Base-by-base conservation (phyloP, 2,329 filamentous ascomycete genomes). In the Aspergillus pseudonomiae region DNA sequence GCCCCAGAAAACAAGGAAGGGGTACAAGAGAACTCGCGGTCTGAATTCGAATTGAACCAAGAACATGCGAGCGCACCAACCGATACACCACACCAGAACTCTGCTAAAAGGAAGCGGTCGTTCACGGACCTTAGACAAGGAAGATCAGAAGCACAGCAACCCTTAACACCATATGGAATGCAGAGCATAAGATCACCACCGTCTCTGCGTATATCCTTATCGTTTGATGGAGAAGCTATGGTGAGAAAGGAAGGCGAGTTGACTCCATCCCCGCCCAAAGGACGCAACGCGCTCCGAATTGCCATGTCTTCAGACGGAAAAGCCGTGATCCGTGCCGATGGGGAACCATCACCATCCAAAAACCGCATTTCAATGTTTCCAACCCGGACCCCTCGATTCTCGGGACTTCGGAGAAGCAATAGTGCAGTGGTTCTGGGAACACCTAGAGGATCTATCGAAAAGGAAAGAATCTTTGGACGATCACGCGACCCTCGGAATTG, bases 231-330 rank as follows among this genome's bases (percentile, higher is more conserved):
- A 19, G 74, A 79, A 55, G 76, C 75, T 12, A 73, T 77, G 68
- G 74, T 79, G 14, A 70, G 75, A 24, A 77, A 75, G 59, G 73
- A 78, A 62, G 75, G 72, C 39, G 77, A 80, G 65, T 68, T 75
- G 58, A 79, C 78, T 1, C 77, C 79, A 16, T 79, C 78, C 6
- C 77, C 77, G 32, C 75, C 78, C 26, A 78, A 80, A 63, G 68
- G 77, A 57, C 73, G 77, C 34, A 76, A 78, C 56, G 85, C 86
- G 32, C 85, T 96, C 62, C 89, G 93, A 56, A 84, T 97, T 32
- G 93, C 92, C 1, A 88, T 95, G 73, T 95, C 92, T 21, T 85
- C 94, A 36, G 93, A 97, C 73, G 94, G 94, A 68, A 94, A 94
- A 74, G 94, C 94, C n/a, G 91, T 94, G 71, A 84, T 97, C 58